Base-by-base conservation (phyloP, 768 basidiomycete species). In the Pholiota molesta region DNA sequence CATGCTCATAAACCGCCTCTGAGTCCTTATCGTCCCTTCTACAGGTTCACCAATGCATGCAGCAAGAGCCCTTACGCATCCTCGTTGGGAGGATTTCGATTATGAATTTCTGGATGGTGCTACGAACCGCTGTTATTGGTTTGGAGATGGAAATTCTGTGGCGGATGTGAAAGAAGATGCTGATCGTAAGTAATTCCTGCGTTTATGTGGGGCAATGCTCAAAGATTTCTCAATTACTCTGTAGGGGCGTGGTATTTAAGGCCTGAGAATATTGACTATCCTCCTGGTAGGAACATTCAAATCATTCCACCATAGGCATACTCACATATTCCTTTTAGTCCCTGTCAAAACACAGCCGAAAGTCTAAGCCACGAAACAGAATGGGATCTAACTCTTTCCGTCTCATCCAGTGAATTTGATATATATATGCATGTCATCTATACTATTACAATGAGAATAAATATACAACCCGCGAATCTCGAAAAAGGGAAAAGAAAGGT, bases 41-140 rank as follows among this genome's bases (percentile, higher is more conserved):
- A n/a, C 23, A 85, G 84, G 86, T 7, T 86, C 86, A 0, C 76
- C 78, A 51, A 66, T 85, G 16, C 86, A 87, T 59, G 84, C 82
- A 0, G 72, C 77, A 5, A 77, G 76, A 28, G 78, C 81, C 1
- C 70, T 89, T 5, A 72, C 74, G 39, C 70, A 84, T 68, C 87
- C 86, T 5, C 81, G 87, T 5, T 89, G 86, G 86, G 88, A 89
- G 62, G 88, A 89, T 65, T 89, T 77, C 62, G 76, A 78, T 45
- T 87, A 84, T 61, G 81, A 87, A 66, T 71, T 59, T 5, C 66
- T 81, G 3, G 81, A 83, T 59, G 74, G 67, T 5, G 69, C 73
- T 42, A 73, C 72, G 55, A 87, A 87, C 64, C 71, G 82, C 10
- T 78, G 88, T 64, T 75, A 81, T 60, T 90, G 84, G 83, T 76